A percentile compares a stretch with the other conserved stretches of the same genome.
Conservation (phyloP, 2,329 filamentous ascomycete species). For the Plectosphaerella sp. region DNA sequence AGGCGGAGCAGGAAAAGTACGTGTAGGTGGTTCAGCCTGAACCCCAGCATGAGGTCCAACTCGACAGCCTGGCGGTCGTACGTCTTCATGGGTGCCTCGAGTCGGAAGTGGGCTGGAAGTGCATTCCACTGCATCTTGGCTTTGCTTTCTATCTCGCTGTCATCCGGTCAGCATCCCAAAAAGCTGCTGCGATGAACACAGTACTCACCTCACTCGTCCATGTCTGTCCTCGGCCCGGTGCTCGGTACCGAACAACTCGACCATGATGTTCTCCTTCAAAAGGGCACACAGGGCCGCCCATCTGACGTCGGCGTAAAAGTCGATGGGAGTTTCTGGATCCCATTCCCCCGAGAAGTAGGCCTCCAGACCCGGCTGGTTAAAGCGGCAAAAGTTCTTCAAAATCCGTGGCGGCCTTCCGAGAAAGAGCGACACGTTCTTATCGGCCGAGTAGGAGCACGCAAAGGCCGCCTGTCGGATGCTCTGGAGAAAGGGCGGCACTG, state of each 20-base stretch:
- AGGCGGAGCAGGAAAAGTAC: conserved; percentile 6
- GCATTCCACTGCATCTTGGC: conserved; percentile 5
- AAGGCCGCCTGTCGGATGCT: conserved; percentile 35
- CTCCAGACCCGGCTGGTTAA: conserved; percentile 15
- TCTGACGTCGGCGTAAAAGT: conserved; percentile 8
- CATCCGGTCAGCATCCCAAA: neutral
- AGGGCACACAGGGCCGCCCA: conserved; percentile 6
- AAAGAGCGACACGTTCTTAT: conserved; percentile 43
- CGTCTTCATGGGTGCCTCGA: conserved; percentile 6
- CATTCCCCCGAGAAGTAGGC: neutral
- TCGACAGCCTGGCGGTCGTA: conserved; percentile 1
- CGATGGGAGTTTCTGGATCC: conserved; percentile 5
- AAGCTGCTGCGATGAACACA: neutral
- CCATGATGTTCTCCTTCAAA: conserved; percentile 7
- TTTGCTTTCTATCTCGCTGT: conserved; percentile 3
- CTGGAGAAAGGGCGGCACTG: conserved; percentile 29
- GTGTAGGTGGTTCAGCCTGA: conserved; percentile 6
- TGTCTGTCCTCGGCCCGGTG: neutral
- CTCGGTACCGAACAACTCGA: conserved; percentile 2
- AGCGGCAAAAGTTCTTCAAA: conserved; percentile 33
- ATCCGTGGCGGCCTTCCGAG: conserved; percentile 44
- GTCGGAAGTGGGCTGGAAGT: conserved; percentile 4
- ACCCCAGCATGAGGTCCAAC: conserved; percentile 5
- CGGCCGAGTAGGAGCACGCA: conserved; percentile 35
- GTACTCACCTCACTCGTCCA: conserved; percentile 4